Evolutionary conservation across 371 early-diverging fungal genomes (phyloP), one percentile per base, ranked within the genome.

Genomic region (Mucor piriformis): DNA sequence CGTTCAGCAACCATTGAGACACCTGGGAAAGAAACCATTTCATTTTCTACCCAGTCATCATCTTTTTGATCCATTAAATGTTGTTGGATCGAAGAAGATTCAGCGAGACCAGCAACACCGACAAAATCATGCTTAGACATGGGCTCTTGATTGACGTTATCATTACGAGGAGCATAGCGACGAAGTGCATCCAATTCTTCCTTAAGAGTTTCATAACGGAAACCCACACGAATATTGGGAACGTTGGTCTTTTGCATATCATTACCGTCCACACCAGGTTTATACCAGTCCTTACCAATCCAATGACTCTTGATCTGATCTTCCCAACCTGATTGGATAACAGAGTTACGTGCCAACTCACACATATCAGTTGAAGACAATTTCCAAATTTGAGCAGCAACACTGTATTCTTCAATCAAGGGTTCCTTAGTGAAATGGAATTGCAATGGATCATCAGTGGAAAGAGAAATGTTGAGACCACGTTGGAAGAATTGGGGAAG

Each of bases 351-450:
- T 0, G 98, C 95, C 61, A 99, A 79, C 74, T 99, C 99, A 70
- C 99, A 98, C 96, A 98, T 97, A 69, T 99, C 99, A 0, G 92
- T 86, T 12, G 90, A 79, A 6, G 95, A 92, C 34, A 97, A 71
- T 68, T 96, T 98, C 94, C 96, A 99, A 59, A 99, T 98, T 87
- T 94, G 98, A 18, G 98, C 92, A 3, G 97, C 98, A 0, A 98
- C 94, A 67, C 95, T 94, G 78, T 97, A 99, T 70, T 99, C 99
- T 70, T 99, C 99, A 72, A 98, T 99, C 66, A 99, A 72, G 1
- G 99, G 99, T 73, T 99, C 99, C 69, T 94, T 94, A 13, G 98
- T 98, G 61, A 94, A 98, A 64, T 99, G 99, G 83, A 99, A 98
- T 76, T 99, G 99, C 29, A 99, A 72, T 6, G 99, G 99, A 77